phyloP scores from a whole-genome alignment of 2,329 filamentous ascomycete genomes.

The Mollisiaceae sp. region DNA sequence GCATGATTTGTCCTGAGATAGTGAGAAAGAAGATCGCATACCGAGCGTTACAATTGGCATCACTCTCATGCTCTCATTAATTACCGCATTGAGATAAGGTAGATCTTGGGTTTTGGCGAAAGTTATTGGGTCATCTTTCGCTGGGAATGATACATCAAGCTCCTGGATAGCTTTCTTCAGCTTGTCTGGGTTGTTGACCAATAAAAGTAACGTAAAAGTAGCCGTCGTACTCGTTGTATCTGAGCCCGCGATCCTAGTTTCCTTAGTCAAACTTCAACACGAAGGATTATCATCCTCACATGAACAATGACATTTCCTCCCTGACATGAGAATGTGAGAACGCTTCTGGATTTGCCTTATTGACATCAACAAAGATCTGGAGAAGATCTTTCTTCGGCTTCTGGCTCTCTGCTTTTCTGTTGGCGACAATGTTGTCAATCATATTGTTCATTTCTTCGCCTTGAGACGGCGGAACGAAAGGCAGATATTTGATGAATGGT shows the following conservation, averaged over 20 bases:
- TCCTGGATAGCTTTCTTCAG: conserved; percentile 50
- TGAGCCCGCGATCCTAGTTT: conserved; percentile 26
- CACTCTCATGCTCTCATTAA: conserved; percentile 33
- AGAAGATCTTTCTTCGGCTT: conserved; percentile 24
- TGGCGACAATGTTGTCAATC: conserved; percentile 25
- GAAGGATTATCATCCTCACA: conserved; percentile 15
- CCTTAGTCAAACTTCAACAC: not conserved
- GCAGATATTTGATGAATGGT: conserved; percentile 28
- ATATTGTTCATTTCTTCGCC: conserved; percentile 19
- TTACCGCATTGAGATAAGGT: conserved; percentile 31
- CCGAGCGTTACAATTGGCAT: conserved; percentile 26
- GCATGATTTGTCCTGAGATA: too few relatives aligned
- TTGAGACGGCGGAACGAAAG: conserved; percentile 20
- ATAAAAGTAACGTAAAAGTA: conserved; percentile 40
- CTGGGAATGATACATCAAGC: conserved; percentile 44
- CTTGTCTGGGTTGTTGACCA: conserved; percentile 52
- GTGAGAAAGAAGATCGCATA: conserved; percentile 1
- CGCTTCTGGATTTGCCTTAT: conserved; percentile 22
- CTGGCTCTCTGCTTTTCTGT: conserved; percentile 17
- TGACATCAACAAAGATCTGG: conserved; percentile 30
- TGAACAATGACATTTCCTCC: conserved; percentile 33
- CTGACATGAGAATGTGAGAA: conserved; percentile 29
- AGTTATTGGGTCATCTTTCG: conserved; percentile 22
- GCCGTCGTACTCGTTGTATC: conserved; percentile 27
- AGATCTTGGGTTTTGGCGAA: conserved; percentile 31